Evolutionary conservation across 345 rosid genomes (phyloP).

Genomic region (Garcia nutans): DNA sequence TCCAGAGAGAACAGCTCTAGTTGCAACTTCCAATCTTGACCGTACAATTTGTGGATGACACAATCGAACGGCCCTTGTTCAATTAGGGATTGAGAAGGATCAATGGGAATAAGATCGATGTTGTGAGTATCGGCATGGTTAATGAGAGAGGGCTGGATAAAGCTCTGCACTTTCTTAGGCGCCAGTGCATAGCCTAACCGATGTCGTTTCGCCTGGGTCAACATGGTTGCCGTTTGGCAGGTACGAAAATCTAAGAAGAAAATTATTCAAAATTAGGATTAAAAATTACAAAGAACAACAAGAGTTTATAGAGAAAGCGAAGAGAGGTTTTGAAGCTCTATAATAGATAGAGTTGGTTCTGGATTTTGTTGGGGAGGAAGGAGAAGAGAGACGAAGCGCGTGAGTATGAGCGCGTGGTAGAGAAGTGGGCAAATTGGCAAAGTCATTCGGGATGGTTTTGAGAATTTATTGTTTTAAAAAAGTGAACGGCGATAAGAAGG

Average conservation of each 20-base stretch:
- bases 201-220: conserved; percentile 16
- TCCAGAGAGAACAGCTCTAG: conserved; percentile 34
- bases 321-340: neutral
- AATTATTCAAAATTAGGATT: neutral
- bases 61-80: conserved; percentile 64
- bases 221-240: conserved; percentile 11
- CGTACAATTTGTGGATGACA: conserved; percentile 59
- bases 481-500: neutral
- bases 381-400: neutral
- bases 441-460: neutral
- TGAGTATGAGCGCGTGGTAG: neutral
- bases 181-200: conserved; percentile 51
- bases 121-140: conserved; percentile 36
- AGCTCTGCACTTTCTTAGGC: conserved; percentile 46
- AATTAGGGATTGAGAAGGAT: conserved; percentile 37
- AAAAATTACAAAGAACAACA: neutral
- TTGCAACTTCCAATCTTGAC: conserved; percentile 44
- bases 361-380: neutral
- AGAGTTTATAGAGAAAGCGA: neutral
- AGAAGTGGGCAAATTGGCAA: neutral
- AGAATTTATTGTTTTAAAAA: neutral
- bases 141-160: conserved; percentile 50
- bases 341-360: neutral
- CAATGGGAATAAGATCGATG: conserved; percentile 44
- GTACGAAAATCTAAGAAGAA: neutral